phyloP scores from a whole-genome alignment of 2,329 filamentous ascomycete genomes.

The Whalleya microplaca region DNA sequence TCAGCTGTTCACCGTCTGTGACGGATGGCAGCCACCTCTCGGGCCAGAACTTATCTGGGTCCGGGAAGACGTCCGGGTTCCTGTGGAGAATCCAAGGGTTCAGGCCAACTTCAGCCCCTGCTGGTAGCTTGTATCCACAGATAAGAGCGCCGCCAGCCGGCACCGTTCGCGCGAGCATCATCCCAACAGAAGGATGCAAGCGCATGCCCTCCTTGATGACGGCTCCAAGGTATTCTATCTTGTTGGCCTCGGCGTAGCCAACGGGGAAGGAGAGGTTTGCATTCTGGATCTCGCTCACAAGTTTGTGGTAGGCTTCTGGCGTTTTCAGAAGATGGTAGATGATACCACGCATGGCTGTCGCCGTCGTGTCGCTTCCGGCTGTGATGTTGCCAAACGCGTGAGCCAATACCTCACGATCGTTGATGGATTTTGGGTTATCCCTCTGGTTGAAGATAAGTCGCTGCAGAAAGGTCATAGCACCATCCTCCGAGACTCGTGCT shows the following conservation, averaged over 20 bases:
- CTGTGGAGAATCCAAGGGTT: constrained; percentile 7
- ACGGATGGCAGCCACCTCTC: constrained; percentile 2
- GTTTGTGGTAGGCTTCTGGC: neutral
- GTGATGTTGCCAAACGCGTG: constrained; percentile 5
- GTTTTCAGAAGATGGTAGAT: constrained; percentile 3
- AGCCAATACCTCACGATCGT: constrained; percentile 7
- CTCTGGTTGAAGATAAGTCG: constrained; percentile 4
- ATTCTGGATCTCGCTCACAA: neutral
- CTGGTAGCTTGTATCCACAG: neutral
- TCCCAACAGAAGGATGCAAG: constrained; percentile 4
- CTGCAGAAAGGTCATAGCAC: constrained; percentile 5
- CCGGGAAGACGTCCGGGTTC: constrained; percentile 5
- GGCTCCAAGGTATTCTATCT: neutral
- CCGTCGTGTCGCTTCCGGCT: constrained; percentile 3
- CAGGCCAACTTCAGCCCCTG: neutral
- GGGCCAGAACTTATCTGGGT: constrained; percentile 1
- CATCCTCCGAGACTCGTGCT: no score
- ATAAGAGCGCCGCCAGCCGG: neutral
- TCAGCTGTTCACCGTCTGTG: neutral
- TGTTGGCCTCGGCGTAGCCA: no score
- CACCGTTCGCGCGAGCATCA: constrained; percentile 3
- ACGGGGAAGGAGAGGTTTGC: no score
- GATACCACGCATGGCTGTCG: constrained; percentile 1
- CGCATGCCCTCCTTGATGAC: constrained; percentile 6
- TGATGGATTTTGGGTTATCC: constrained; percentile 4